Evolutionary conservation across 768 basidiomycete species (phyloP), one percentile per base, ranked within the genome.

Genomic region (Rhodotorula sphaerocarpa): DNA sequence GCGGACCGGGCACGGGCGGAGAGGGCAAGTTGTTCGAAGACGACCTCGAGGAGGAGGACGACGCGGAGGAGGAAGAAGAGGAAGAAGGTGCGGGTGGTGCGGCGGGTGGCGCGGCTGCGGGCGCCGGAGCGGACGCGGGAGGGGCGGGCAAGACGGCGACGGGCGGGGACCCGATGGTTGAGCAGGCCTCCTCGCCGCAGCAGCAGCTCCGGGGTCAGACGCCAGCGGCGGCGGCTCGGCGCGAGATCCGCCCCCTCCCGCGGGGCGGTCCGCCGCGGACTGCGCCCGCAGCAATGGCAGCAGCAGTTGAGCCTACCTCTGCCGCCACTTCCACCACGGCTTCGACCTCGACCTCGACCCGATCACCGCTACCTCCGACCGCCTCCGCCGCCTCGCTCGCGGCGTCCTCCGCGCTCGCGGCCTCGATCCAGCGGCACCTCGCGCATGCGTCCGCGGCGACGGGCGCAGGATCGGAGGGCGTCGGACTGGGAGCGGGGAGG

Each of bases 21-120:
- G 56, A 62, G 50, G 65, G 57, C 21, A 57, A 59, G 10, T 27
- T 61, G 7, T 66, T 66, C 51, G 65, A 59, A 30, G 57, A 51
- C 34, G 61, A 65, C 33, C 25, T 36, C 16, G 33, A 51, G 46
- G 57, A 67, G 28, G 60, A 56, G 48, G 57, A 59, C 27, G 63
- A 65, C 42, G 63, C 55, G 41, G 57, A 44, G 25, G 57, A 58
- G 28, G 33, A 34, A 4, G 61, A 67, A 23, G 57, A 59, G 14
- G 65, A 67, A 11, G 61, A 67, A 20, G 65, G 59, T 10, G 54
- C 10, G 39, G 55, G 21, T 11, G 58, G 23, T 7, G 57, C 28
- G 4, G 50, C 18, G 1, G 50, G 25, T 0, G 47, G 43, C 30
- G 42, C 6, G 10, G 46, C 50, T 18, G 33, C 10, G 21, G 61